A percentile compares a stretch with the other conserved stretches of the same genome.
phyloP scores from a whole-genome alignment of 139 green algal genomes.

The Coccomyxa sp. region DNA sequence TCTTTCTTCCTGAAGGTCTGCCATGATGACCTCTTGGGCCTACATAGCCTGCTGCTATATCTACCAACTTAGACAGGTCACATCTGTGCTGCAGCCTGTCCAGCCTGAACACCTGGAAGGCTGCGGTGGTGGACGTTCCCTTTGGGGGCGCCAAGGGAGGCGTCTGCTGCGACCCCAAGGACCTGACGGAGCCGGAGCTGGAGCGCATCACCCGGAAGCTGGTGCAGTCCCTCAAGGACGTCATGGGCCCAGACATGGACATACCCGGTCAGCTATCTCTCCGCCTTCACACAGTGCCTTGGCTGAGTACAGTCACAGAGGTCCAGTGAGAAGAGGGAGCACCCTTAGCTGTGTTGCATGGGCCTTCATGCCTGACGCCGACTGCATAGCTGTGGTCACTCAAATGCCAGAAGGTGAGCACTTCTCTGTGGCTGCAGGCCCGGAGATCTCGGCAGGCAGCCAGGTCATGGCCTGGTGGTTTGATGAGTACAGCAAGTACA shows the following conservation, averaged over 20 bases:
- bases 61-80: background rate
- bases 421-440: too few relatives aligned
- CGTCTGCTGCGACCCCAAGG: slow-evolving; percentile 60
- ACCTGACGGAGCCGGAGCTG: slow-evolving; percentile 71
- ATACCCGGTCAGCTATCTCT: too few relatives aligned
- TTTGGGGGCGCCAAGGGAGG: slow-evolving; percentile 91
- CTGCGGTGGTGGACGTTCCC: slow-evolving; percentile 90
- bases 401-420: too few relatives aligned
- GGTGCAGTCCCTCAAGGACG: slow-evolving; percentile 75
- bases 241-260: slow-evolving; percentile 80
- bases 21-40: background rate
- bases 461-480: slow-evolving; percentile 63
- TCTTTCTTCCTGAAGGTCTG: too few relatives aligned
- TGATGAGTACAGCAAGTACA: slow-evolving; percentile 52
- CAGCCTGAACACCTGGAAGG: slow-evolving; percentile 95
- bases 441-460: slow-evolving; percentile 84
- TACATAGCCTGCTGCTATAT: background rate
- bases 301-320: too few relatives aligned
- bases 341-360: too few relatives aligned
- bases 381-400: too few relatives aligned
- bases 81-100: slow-evolving; percentile 6
- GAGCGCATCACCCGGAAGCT: slow-evolving; percentile 90
- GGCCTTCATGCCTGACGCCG: too few relatives aligned
- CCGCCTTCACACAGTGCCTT: too few relatives aligned
- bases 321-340: too few relatives aligned